Percentiles rank a stretch among this genome's conserved stretches.
These are phyloP conservation scores for Starmerella scarabaei DNA, from an alignment of 805 yeast species.

Conservation along the genomic window DNA sequence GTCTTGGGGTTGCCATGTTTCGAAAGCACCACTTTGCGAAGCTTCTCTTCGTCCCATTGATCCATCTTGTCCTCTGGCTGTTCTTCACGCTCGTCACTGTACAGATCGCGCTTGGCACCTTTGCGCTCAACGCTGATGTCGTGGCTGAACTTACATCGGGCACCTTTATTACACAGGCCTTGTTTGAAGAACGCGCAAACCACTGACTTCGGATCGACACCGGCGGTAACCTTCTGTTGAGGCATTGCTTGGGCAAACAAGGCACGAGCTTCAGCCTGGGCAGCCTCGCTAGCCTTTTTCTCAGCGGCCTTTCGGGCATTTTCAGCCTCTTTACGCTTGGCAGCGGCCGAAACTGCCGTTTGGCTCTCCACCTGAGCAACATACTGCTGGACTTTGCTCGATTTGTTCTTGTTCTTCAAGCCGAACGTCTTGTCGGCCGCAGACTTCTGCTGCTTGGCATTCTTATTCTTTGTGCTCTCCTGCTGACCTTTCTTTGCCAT, in stretches of 20 bases:
- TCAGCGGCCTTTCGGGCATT: slow-evolving; percentile 54
- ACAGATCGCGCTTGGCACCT: slow-evolving; percentile 79
- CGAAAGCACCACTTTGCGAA: slow-evolving; percentile 69
- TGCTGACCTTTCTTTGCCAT: slow-evolving; percentile 52
- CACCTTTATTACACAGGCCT: slow-evolving; percentile 56
- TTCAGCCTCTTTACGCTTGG: slow-evolving; percentile 65
- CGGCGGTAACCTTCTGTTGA: slow-evolving; percentile 81
- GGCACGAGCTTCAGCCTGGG: slow-evolving; percentile 74
- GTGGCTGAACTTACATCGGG: slow-evolving; percentile 82
- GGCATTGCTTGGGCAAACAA: slow-evolving; percentile 54
- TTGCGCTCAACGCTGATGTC: slow-evolving; percentile 76
- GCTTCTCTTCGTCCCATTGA: slow-evolving; percentile 91
- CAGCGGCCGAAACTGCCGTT: slow-evolving; percentile 40
- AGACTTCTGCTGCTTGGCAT: slow-evolving; percentile 43
- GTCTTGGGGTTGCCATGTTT: slow-evolving; percentile 92
- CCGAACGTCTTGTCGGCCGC: slow-evolving; percentile 88
- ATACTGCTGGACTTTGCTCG: slow-evolving; percentile 71
- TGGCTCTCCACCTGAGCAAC: slow-evolving; percentile 59
- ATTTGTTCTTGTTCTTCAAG: slow-evolving; percentile 85
- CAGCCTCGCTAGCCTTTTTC: slow-evolving; percentile 82
- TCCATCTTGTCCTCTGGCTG: slow-evolving; percentile 85
- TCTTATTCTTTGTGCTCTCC: slow-evolving; percentile 42
- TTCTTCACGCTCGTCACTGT: slow-evolving; percentile 66
- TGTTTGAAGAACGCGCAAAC: slow-evolving; percentile 81
- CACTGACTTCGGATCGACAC: slow-evolving; percentile 92